phyloP scores from a whole-genome alignment of 768 basidiomycete genomes.

The Tricholoma matsutake region DNA sequence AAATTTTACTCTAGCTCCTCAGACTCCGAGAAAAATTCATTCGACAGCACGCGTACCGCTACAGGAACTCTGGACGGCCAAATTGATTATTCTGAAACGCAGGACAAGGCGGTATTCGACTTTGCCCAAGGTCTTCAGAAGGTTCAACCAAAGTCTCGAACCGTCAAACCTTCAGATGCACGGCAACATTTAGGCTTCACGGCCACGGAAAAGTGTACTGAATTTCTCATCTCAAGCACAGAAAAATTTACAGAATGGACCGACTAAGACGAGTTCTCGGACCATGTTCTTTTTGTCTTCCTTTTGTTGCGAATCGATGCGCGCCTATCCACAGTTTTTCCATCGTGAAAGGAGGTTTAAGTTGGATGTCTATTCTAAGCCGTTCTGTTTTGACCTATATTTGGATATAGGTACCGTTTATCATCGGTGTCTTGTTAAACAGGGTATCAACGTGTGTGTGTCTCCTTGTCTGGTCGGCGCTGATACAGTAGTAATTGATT shows the following conservation, averaged over 20 bases:
- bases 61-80: not conserved
- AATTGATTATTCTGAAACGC: not conserved
- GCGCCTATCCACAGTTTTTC: conserved; percentile 43
- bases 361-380: not conserved
- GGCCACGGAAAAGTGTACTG: not conserved
- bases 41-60: not conserved
- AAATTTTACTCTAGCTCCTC: not conserved
- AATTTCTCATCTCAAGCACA: not conserved
- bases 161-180: not conserved
- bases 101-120: not conserved
- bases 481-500: conserved; percentile 41
- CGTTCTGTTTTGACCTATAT: conserved; percentile 14
- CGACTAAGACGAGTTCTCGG: conserved; percentile 28
- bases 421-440: conserved; percentile 35
- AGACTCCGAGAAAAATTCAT: not conserved
- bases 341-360: conserved; percentile 29
- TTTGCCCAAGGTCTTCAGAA: no score
- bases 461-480: conserved; percentile 45
- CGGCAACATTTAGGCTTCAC: not conserved
- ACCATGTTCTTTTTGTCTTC: conserved; percentile 24
- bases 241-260: conserved; percentile 18
- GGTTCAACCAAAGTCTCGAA: not conserved
- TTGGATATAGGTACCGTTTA: conserved; percentile 30
- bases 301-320: conserved; percentile 43
- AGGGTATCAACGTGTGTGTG: conserved; percentile 37